These are phyloP conservation scores for Rhynchosporium secalis DNA, from an alignment of 2,329 filamentous ascomycete species.

Conservation along the genomic window DNA sequence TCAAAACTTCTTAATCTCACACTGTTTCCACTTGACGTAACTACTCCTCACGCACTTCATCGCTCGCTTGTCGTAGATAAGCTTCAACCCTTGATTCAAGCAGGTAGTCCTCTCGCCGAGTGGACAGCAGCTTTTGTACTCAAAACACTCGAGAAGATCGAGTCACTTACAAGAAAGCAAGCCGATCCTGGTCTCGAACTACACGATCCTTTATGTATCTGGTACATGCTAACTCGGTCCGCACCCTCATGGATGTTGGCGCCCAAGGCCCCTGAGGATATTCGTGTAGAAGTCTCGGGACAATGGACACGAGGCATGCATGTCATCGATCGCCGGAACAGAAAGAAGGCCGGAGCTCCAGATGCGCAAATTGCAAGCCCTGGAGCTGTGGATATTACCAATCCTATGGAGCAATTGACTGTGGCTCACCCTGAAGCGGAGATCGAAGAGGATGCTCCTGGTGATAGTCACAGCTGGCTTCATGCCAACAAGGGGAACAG, in stretches of 20 bases:
- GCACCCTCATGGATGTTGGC: slow-evolving; percentile 59
- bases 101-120: slow-evolving; percentile 69
- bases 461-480: slow-evolving; percentile 77
- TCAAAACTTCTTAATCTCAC: slow-evolving; percentile 65
- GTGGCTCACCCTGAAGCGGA: slow-evolving; percentile 47
- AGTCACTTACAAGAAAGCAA: slow-evolving; percentile 58
- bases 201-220: slow-evolving; percentile 77
- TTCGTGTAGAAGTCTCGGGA: slow-evolving; percentile 83
- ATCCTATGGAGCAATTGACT: slow-evolving; percentile 41
- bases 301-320: slow-evolving; percentile 97
- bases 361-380: slow-evolving; percentile 38
- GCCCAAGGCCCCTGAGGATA: slow-evolving; percentile 66
- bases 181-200: slow-evolving; percentile 62
- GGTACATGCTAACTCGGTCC: slow-evolving; percentile 69
- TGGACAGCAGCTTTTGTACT: slow-evolving; percentile 73
- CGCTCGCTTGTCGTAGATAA: slow-evolving; percentile 58
- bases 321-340: slow-evolving; percentile 71
- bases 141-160: slow-evolving; percentile 70
- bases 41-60: slow-evolving; percentile 66
- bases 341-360: slow-evolving; percentile 50
- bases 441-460: slow-evolving; percentile 56
- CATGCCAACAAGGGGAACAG: slow-evolving; percentile 74
- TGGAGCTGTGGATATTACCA: slow-evolving; percentile 40
- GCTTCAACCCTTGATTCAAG: slow-evolving; percentile 55
- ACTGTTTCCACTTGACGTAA: slow-evolving; percentile 77